phyloP scores from a whole-genome alignment of 352 stramenopile species.

The Stephanocyclus meneghinianus region DNA sequence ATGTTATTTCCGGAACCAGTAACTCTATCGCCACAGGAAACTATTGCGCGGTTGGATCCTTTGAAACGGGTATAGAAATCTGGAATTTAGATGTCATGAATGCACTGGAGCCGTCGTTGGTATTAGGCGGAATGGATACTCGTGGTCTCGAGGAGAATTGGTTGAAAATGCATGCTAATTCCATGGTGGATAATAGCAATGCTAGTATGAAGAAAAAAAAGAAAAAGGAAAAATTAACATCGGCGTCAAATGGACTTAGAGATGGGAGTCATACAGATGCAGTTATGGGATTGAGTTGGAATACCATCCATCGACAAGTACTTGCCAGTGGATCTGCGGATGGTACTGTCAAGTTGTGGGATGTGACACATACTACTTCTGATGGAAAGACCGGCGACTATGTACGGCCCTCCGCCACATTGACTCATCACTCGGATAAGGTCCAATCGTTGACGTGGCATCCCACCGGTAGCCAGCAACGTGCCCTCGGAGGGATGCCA shows the following conservation, averaged over 20 bases:
- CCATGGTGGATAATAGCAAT: constrained; percentile 1
- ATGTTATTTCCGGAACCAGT: constrained; percentile 29
- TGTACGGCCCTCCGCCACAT: constrained; percentile 89
- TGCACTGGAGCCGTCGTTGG: constrained; percentile 93
- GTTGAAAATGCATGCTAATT: constrained; percentile 42
- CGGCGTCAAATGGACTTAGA: constrained; percentile 78
- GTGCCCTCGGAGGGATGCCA: too few species aligned
- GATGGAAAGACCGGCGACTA: constrained; percentile 89
- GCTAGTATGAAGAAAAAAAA: constrained; percentile 64
- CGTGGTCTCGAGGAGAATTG: constrained; percentile 62
- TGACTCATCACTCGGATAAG: constrained; percentile 98
- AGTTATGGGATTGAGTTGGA: constrained; percentile 98
- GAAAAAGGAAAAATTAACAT: constrained; percentile 50
- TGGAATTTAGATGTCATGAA: constrained; percentile 99
- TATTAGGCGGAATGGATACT: constrained; percentile 91
- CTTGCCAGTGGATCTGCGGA: constrained; percentile 97
- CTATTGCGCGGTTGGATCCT: constrained; percentile 98
- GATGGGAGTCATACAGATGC: constrained; percentile 95
- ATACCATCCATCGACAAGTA: constrained; percentile 93
- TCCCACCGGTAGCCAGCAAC: too few species aligned
- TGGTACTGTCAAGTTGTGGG: constrained; percentile 94
- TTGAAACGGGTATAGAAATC: constrained; percentile 99
- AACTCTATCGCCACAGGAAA: constrained; percentile 88
- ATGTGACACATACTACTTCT: constrained; percentile 72
- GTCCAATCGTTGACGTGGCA: constrained; percentile 96